Base-by-base conservation (phyloP, 2,329 filamentous ascomycete species). In the Aspergillus sp. region DNA sequence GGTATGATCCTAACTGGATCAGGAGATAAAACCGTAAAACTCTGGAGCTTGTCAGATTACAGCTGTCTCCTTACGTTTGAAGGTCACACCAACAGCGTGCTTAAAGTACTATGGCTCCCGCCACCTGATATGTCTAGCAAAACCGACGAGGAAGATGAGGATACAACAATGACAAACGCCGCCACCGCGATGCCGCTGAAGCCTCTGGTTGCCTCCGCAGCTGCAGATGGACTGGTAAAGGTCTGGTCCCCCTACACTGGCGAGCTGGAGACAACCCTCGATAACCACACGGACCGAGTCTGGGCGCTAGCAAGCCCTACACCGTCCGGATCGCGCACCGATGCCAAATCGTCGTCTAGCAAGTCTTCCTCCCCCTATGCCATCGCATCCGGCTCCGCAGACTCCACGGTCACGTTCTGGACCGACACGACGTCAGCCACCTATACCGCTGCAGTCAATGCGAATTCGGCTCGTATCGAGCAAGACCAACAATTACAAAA, bases 341-440 rank as follows among this genome's bases (percentile, higher is more conserved):
- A 73, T 41, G 63, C 66, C 33, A 70, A 71, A 59, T 61, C 64
- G 24, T 67, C 68, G 39, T 66, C 70, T 15, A 69, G 68, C n/a
- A 59, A 66, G 41, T 65, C 66, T 51, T 64, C 69, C 12, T 73
- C 74, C n/a, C 79, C 77, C 3, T 82, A 93, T 67, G 87, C 87
- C 50, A 84, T 99, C 52, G 88, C 96, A 37, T 98, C 95, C 6
- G 95, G 93, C 37, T 93, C 91, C 57, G 93, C 90, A 52, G 95
- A 99, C 75, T 93, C 92, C 34, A 93, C 91, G 1, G 86, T 99
- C 39, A 96, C 91, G 1, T 96, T 98, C 78, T 99, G 95, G 95
- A 87, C 87, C 67, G 95, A 99, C 70, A 97, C 92, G 2, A 96
- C 92, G 0, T 84, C 86, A 4, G 82, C 89, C 58, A 96, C 93